These are phyloP conservation scores for Alternaria triticimaculans DNA, from an alignment of 2,329 filamentous ascomycete genomes.

Conservation along the genomic window DNA sequence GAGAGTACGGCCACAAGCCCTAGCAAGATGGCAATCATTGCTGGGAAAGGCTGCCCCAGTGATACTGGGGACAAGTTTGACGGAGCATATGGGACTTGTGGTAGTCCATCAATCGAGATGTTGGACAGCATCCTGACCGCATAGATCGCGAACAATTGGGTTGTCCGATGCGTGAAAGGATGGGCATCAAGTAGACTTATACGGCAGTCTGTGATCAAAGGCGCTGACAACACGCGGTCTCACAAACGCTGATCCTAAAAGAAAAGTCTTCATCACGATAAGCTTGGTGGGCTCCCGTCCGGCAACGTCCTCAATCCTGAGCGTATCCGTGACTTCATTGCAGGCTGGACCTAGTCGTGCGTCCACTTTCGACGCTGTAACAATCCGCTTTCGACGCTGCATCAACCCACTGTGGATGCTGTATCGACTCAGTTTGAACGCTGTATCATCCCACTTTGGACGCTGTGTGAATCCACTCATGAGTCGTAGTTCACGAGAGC, in stretches of 20 bases:
- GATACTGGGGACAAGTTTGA: accelerated
- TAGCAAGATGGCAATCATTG: not conserved
- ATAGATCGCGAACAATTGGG: not conserved
- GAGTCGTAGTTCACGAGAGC: not conserved
- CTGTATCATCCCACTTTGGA: not conserved
- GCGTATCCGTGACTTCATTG: not conserved
- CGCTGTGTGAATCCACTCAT: not conserved
- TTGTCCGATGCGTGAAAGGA: not conserved
- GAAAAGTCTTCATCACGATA: not conserved
- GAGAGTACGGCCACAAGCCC: not conserved
- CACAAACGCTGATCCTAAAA: not conserved
- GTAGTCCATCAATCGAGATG: not conserved
- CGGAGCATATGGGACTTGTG: not conserved
- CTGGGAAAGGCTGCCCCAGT: not conserved
- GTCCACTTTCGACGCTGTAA: not conserved
- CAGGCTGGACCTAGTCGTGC: accelerated
- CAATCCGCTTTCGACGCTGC: not conserved
- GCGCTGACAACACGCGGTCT: accelerated
- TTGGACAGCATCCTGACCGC: not conserved
- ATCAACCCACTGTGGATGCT: not conserved
- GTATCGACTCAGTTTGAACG: not conserved
- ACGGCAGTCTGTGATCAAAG: not conserved
- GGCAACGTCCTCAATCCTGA: not conserved
- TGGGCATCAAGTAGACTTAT: not conserved
- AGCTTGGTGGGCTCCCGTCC: not conserved